phyloP scores from a whole-genome alignment of 2,329 filamentous ascomycete genomes.

The Davidsoniella neocaledoniae region DNA sequence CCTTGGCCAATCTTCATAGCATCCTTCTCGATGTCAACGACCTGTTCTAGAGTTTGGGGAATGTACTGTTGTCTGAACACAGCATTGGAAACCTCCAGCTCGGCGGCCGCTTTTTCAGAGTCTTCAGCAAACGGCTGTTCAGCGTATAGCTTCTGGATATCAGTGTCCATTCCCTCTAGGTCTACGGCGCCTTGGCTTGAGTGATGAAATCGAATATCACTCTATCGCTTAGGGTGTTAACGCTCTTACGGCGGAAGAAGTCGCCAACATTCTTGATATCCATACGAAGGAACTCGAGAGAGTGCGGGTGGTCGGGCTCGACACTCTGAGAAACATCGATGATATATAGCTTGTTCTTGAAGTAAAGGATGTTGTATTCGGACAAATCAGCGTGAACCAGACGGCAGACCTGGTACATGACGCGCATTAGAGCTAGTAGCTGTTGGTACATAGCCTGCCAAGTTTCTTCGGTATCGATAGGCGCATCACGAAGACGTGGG shows the following conservation, averaged over 20 bases:
- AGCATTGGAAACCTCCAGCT: constrained; percentile 65
- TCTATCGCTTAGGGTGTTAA: constrained; percentile 64
- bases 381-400: constrained; percentile 93
- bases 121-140: constrained; percentile 32
- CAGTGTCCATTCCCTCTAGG: constrained; percentile 40
- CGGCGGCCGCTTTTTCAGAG: constrained; percentile 33
- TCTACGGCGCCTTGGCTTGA: constrained; percentile 38
- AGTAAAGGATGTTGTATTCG: constrained; percentile 94
- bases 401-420: constrained; percentile 79
- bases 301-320: constrained; percentile 87
- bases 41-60: constrained; percentile 84
- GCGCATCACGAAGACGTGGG: constrained; percentile 75
- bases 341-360: constrained; percentile 67
- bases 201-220: constrained; percentile 75
- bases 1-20: constrained; percentile 60
- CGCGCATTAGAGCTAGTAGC: constrained; percentile 73
- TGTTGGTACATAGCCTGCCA: constrained; percentile 72
- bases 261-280: constrained; percentile 94
- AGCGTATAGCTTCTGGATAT: constrained; percentile 51
- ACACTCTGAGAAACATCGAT: constrained; percentile 98
- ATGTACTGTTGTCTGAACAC: constrained; percentile 96
- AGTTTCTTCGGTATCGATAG: constrained; percentile 51
- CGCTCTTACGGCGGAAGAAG: constrained; percentile 76
- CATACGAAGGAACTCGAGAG: constrained; percentile 88
- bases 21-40: constrained; percentile 91